Conservation (phyloP, 2,329 filamentous ascomycete genomes). For the Colletotrichum sp. region DNA sequence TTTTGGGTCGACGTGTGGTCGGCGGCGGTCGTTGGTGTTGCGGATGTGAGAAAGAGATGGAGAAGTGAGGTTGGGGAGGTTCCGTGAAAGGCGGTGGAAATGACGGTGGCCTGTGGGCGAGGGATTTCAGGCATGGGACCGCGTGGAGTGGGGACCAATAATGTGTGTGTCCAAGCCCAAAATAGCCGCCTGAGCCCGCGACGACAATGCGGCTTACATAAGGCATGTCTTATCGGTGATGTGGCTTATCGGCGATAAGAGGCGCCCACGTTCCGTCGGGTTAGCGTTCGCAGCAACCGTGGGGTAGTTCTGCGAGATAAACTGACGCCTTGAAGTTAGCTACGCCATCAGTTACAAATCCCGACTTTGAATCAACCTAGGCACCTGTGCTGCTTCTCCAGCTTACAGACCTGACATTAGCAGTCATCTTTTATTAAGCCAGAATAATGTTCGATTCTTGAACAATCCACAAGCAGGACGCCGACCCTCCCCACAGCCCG, state of each 20-base stretch:
- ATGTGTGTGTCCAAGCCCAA: not conserved
- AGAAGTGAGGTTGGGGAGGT: constrained; percentile 6
- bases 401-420: not conserved
- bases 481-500: not conserved
- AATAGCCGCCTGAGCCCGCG: not conserved
- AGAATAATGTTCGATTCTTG: constrained; percentile 6
- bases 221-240: not conserved
- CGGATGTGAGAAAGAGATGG: not conserved
- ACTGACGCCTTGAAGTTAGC: not conserved
- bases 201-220: not conserved
- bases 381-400: not conserved
- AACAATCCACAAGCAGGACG: not conserved
- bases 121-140: constrained; percentile 8
- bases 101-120: constrained; percentile 12
- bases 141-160: not conserved
- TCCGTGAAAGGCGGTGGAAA: constrained; percentile 6
- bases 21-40: not conserved
- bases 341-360: not conserved
- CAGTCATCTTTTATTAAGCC: not conserved
- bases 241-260: not conserved
- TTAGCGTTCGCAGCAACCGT: not conserved
- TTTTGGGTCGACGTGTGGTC: not conserved
- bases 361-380: not conserved
- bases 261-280: not conserved
- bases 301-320: constrained; percentile 13